Conservation (phyloP, 2,329 filamentous ascomycete species). For the Seiridium unicorne region DNA sequence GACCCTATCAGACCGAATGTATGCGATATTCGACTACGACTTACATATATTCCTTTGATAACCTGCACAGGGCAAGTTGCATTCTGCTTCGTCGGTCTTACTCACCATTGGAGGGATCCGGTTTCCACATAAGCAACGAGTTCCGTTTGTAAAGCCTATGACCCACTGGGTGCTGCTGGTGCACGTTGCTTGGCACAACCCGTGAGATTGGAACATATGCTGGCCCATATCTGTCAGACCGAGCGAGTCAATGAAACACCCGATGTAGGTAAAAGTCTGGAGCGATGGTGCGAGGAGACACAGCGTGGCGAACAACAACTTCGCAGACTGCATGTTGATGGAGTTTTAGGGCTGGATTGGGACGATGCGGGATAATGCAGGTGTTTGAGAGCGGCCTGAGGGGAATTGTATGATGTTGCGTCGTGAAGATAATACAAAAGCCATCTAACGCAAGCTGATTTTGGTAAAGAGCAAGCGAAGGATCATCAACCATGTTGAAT, state of each 20-base stretch:
- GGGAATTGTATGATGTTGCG: too few relatives aligned
- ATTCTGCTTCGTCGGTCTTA: slow-evolving; percentile 12
- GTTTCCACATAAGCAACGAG: slow-evolving; percentile 17
- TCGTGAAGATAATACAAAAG: too few relatives aligned
- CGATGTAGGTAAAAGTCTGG: slow-evolving; percentile 8
- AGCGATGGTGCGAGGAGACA: neutral
- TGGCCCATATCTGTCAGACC: slow-evolving; percentile 5
- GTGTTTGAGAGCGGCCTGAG: too few relatives aligned
- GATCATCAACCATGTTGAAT: too few relatives aligned
- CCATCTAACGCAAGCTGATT: too few relatives aligned
- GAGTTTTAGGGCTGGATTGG: neutral
- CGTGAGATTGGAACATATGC: slow-evolving; percentile 12
- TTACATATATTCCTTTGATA: slow-evolving; percentile 12
- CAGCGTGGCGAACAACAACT: neutral
- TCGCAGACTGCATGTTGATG: neutral
- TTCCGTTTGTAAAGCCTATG: slow-evolving; percentile 14
- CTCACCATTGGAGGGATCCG: slow-evolving; percentile 6
- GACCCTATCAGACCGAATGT: neutral
- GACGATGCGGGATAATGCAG: too few relatives aligned
- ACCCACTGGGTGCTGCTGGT: neutral
- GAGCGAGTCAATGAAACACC: slow-evolving; percentile 13
- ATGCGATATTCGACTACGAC: neutral
- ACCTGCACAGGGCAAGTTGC: slow-evolving; percentile 14
- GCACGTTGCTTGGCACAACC: slow-evolving; percentile 9
- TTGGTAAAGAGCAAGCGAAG: too few relatives aligned